Percentiles rank a stretch among this genome's conserved stretches.
Evolutionary conservation across 306 rosid species (phyloP).

Genomic region (Trichosanthes cucumerina): DNA sequence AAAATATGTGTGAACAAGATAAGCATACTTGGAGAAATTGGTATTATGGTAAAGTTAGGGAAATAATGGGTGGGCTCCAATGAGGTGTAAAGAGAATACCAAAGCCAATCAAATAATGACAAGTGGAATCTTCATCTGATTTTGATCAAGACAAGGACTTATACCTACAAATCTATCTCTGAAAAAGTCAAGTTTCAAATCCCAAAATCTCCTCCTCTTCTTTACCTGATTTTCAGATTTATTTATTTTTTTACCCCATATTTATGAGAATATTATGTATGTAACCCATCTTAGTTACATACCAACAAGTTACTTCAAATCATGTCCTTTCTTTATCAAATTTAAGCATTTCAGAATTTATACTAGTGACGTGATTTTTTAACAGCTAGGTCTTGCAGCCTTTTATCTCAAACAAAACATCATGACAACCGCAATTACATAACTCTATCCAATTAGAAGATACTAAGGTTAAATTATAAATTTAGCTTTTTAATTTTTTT

Average conservation of each 20-base stretch:
- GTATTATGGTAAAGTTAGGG: neutral
- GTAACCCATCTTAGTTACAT: slow-evolving; percentile 2
- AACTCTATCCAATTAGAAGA: neutral
- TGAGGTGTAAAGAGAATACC: neutral
- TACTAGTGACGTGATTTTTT: neutral
- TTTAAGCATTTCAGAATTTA: neutral
- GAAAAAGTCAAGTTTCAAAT: neutral
- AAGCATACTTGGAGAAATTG: neutral
- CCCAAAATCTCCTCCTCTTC: neutral
- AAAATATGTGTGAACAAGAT: neutral
- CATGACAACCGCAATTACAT: neutral
- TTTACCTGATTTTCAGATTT: neutral
- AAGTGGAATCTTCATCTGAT: neutral
- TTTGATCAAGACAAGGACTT: neutral
- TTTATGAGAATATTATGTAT: slow-evolving; percentile 1
- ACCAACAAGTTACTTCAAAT: slow-evolving; percentile 12
- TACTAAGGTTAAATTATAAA: too few relatives aligned
- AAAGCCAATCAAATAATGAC: neutral
- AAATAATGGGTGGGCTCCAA: neutral
- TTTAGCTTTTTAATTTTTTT: too few relatives aligned
- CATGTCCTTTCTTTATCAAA: slow-evolving; percentile 1
- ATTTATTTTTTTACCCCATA: neutral
- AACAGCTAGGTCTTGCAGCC: neutral
- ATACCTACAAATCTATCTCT: neutral
- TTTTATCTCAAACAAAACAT: neutral